These are phyloP conservation scores for Phaeodactylum tricornutum DNA, from an alignment of 108 stramenopile genomes.

Conservation along the genomic window DNA sequence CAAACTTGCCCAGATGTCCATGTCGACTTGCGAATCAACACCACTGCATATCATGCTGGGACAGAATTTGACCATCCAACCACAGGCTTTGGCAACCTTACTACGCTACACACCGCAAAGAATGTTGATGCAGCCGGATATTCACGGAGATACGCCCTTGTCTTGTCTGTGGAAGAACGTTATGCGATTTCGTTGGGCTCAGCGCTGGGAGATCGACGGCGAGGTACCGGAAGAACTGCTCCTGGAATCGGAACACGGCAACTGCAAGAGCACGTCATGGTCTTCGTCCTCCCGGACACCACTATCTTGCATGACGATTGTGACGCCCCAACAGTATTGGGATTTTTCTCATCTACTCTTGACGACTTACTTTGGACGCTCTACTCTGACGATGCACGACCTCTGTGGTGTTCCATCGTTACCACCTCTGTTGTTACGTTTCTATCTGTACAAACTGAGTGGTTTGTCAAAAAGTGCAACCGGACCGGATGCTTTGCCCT, in stretches of 20 bases:
- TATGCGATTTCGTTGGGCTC: slow-evolving; percentile 26
- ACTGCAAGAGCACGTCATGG: not conserved
- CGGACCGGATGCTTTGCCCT: no score
- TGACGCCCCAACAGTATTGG: slow-evolving; percentile 15
- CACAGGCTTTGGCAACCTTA: slow-evolving; percentile 7
- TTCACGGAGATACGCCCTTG: slow-evolving; percentile 22
- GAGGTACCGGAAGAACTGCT: not conserved
- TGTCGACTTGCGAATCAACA: slow-evolving; percentile 17
- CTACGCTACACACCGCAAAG: slow-evolving; percentile 6
- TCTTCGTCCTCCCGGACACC: no score
- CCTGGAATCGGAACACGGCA: not conserved
- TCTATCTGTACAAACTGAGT: slow-evolving; percentile 11
- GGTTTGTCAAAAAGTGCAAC: no score
- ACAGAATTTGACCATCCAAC: slow-evolving; percentile 15
- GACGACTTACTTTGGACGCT: not conserved
- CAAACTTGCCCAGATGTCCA: slow-evolving; percentile 11
- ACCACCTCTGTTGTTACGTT: slow-evolving; percentile 16
- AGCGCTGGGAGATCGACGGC: not conserved
- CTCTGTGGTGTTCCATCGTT: slow-evolving; percentile 15
- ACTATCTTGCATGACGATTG: slow-evolving; percentile 21
- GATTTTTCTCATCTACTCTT: slow-evolving; percentile 14
- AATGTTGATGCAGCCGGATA: slow-evolving; percentile 9
- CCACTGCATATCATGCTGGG: slow-evolving; percentile 21
- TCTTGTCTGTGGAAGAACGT: slow-evolving; percentile 25
- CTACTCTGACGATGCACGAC: slow-evolving; percentile 1